Percentiles rank a stretch among this genome's conserved stretches.
Conservation (phyloP, 768 basidiomycete genomes). For the Tricholoma flavovirens region DNA sequence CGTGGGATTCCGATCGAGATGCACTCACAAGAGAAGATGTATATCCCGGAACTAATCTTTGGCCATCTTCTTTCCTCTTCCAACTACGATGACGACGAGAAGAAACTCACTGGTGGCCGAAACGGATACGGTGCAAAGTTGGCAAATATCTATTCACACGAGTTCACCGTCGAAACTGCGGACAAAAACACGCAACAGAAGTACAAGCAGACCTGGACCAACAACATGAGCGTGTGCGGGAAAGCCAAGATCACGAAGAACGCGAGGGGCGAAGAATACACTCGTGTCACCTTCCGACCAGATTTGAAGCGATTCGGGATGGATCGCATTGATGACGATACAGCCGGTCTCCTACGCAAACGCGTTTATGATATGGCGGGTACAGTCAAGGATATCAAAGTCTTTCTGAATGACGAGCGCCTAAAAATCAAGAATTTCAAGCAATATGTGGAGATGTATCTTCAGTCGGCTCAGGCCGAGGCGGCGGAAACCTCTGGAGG, state of each 20-base stretch:
- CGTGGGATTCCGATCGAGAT: slow-evolving; percentile 96
- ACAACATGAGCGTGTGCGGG: slow-evolving; percentile 88
- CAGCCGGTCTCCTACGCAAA: slow-evolving; percentile 79
- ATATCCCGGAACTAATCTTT: slow-evolving; percentile 96
- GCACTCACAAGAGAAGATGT: slow-evolving; percentile 87
- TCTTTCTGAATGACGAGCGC: slow-evolving; percentile 87
- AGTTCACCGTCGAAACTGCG: slow-evolving; percentile 95
- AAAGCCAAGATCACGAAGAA: slow-evolving; percentile 94
- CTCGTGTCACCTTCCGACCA: slow-evolving; percentile 87
- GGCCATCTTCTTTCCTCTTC: slow-evolving; percentile 91
- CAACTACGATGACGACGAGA: slow-evolving; percentile 98
- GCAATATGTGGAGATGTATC: slow-evolving; percentile 93
- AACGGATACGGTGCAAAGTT: slow-evolving; percentile 99
- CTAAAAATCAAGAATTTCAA: slow-evolving; percentile 94
- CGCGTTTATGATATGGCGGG: slow-evolving; percentile 98
- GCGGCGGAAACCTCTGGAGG: slow-evolving; percentile 69
- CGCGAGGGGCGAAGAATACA: slow-evolving; percentile 82
- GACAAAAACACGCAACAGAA: slow-evolving; percentile 82
- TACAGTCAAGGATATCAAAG: slow-evolving; percentile 90
- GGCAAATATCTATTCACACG: slow-evolving; percentile 95
- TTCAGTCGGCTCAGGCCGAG: slow-evolving; percentile 69
- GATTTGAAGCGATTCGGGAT: slow-evolving; percentile 92
- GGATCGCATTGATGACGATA: slow-evolving; percentile 87
- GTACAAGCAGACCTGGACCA: slow-evolving; percentile 91
- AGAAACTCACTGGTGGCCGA: slow-evolving; percentile 96